Percentiles rank a stretch among this genome's conserved stretches.
Evolutionary conservation across 495 filamentous ascomycete species (phyloP).

Genomic region (Aspergillus egyptiacus): DNA sequence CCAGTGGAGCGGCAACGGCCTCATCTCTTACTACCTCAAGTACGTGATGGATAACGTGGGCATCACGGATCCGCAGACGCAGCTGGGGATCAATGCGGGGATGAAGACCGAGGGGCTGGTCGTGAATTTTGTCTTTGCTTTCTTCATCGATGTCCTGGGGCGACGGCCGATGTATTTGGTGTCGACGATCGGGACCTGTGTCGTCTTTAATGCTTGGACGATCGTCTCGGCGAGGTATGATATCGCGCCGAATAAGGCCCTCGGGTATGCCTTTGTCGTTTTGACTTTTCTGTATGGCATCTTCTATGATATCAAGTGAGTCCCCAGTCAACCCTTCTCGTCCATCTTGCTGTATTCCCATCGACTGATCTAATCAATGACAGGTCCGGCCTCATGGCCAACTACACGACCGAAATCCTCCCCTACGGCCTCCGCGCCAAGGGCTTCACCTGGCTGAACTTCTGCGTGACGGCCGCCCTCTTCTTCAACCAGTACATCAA

Average conservation of each 20-base stretch:
- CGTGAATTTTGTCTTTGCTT: neutral
- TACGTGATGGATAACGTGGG: conserved; percentile 6
- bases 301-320: conserved; percentile 5
- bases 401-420: conserved; percentile 2
- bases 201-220: conserved; percentile 4
- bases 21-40: conserved; percentile 4
- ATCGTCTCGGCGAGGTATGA: conserved; percentile 3
- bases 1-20: conserved; percentile 8
- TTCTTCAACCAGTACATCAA: conserved; percentile 27
- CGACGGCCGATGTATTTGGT: conserved; percentile 1
- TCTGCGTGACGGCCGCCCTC: neutral
- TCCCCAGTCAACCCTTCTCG: no score
- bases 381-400: conserved; percentile 2
- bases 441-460: neutral
- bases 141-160: conserved; percentile 1
- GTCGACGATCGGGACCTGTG: neutral
- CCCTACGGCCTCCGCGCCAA: neutral
- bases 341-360: neutral
- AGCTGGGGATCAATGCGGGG: conserved; percentile 6
- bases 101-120: conserved; percentile 1
- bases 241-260: neutral
- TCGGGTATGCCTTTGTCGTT: conserved; percentile 5
- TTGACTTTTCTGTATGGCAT: neutral
- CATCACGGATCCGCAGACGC: conserved; percentile 2
- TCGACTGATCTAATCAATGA: neutral